phyloP scores from a whole-genome alignment of 306 rosid species.

The Vigna hirtella region DNA sequence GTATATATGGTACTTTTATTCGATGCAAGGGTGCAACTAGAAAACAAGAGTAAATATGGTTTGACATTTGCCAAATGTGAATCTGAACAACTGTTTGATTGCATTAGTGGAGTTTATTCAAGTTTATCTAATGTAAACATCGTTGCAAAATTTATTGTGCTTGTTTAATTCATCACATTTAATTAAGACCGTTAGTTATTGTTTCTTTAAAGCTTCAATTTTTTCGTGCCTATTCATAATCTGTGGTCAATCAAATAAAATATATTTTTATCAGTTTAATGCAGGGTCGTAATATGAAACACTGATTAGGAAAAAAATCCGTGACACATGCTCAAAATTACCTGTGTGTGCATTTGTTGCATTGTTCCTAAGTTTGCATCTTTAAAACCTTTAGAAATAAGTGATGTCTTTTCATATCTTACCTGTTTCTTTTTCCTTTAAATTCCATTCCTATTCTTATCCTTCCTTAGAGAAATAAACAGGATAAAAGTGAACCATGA shows the following conservation, averaged over 20 bases:
- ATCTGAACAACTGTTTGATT: slow-evolving; percentile 6
- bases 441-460: slow-evolving; percentile 7
- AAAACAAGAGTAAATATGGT: slow-evolving; percentile 16
- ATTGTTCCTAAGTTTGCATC: slow-evolving; percentile 26
- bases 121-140: slow-evolving; percentile 3
- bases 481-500: slow-evolving; percentile 21
- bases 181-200: background rate
- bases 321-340: slow-evolving; percentile 2
- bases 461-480: slow-evolving; percentile 5
- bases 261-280: background rate
- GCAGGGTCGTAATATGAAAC: background rate
- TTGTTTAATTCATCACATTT: background rate
- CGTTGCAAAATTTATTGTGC: background rate
- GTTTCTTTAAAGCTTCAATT: slow-evolving; percentile 10
- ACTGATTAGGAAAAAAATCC: background rate
- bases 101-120: background rate
- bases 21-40: slow-evolving; percentile 15
- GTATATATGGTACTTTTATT: background rate
- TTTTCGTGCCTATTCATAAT: background rate
- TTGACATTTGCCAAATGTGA: slow-evolving; percentile 25
- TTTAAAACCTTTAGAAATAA: slow-evolving; percentile 13
- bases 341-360: background rate
- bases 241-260: slow-evolving; percentile 9
- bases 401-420: background rate
- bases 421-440: slow-evolving; percentile 12